These are phyloP conservation scores for Tulasnella sp. DNA, from an alignment of 768 basidiomycete genomes.

Conservation along the genomic window DNA sequence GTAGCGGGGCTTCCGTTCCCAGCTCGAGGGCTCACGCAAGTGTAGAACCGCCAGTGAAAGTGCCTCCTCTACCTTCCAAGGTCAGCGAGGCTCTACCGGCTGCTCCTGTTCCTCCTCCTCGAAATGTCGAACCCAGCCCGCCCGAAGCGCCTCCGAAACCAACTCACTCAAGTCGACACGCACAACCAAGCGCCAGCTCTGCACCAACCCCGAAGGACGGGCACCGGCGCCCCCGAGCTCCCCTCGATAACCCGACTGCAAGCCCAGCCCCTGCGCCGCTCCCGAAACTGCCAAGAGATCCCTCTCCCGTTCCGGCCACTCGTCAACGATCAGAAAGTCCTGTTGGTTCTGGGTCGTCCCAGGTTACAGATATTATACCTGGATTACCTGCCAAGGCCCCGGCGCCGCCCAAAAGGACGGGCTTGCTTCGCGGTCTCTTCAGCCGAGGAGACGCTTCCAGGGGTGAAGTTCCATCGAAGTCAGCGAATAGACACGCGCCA, in stretches of 20 bases:
- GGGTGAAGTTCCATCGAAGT: not conserved
- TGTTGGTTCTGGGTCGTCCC: not conserved
- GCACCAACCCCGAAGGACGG: not conserved
- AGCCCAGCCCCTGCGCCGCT: not conserved
- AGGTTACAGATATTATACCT: not conserved
- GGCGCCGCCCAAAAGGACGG: not conserved
- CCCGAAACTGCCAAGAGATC: constrained; percentile 3
- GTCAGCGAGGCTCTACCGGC: not conserved
- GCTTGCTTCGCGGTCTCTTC: constrained; percentile 1
- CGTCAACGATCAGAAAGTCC: constrained; percentile 4
- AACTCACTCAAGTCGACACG: not conserved
- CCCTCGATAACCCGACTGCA: not conserved
- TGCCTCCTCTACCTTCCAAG: not conserved
- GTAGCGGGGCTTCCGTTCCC: not conserved
- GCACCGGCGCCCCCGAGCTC: not conserved
- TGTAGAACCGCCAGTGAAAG: not conserved
- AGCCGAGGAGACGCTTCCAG: not conserved
- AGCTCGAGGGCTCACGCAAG: not conserved
- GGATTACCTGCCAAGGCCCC: not conserved
- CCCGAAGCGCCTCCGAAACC: not conserved
- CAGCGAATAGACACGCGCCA: not conserved
- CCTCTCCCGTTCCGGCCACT: not conserved
- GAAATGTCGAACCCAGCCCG: not conserved
- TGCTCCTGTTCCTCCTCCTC: not conserved
- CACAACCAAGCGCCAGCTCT: not conserved